phyloP scores from a whole-genome alignment of 1,139 yeast genomes.

The Blastobotrys malaysiensis region DNA sequence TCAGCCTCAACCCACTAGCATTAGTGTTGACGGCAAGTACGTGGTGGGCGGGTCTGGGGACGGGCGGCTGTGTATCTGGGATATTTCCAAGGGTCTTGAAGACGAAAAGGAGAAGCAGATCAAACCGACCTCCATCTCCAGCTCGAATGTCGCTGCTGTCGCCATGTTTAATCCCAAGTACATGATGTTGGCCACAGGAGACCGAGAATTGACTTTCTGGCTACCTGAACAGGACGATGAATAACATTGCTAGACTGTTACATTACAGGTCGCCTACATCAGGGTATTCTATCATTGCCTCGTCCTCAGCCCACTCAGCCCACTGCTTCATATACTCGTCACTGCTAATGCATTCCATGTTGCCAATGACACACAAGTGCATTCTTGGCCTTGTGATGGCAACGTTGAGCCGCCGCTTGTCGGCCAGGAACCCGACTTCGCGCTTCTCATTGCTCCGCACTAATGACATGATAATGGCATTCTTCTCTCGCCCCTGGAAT shows the following conservation, averaged over 20 bases:
- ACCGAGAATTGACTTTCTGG: constrained; percentile 44
- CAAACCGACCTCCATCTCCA: neutral
- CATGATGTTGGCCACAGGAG: constrained; percentile 77
- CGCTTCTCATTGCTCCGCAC: constrained; percentile 66
- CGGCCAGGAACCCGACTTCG: constrained; percentile 73
- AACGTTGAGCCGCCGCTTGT: constrained; percentile 65
- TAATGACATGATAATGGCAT: constrained; percentile 70
- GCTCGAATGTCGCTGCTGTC: constrained; percentile 28
- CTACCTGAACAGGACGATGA: constrained; percentile 26
- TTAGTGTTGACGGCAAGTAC: constrained; percentile 77
- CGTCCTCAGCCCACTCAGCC: constrained; percentile 66
- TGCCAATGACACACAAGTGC: constrained; percentile 82
- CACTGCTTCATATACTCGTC: constrained; percentile 55
- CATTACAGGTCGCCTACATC: constrained; percentile 32
- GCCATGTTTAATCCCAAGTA: constrained; percentile 73
- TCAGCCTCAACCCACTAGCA: constrained; percentile 20
- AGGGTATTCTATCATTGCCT: constrained; percentile 68
- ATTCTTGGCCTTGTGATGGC: constrained; percentile 89
- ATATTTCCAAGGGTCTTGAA: constrained; percentile 23
- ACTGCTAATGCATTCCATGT: constrained; percentile 56
- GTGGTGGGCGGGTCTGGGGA: constrained; percentile 60
- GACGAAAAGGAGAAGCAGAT: neutral
- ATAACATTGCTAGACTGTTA: neutral
- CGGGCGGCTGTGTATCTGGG: constrained; percentile 58
- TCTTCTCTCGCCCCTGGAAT: constrained; percentile 90